phyloP scores from a whole-genome alignment of 352 stramenopile species.

The Globisporangium nodosum region DNA sequence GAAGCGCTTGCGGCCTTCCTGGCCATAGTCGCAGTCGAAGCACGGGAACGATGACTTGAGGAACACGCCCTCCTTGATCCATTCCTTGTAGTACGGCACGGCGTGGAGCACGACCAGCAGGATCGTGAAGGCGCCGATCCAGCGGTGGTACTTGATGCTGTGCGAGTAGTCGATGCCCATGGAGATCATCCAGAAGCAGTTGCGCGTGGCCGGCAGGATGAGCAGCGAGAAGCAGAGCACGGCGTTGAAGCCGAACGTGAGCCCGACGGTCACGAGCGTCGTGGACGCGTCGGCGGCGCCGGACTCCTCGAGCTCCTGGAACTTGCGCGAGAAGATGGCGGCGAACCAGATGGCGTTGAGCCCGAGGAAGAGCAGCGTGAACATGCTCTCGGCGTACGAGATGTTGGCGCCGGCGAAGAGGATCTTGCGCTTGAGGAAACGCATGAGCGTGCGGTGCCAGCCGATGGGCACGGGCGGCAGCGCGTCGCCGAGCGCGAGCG shows the following conservation, averaged over 20 bases:
- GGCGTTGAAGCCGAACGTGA: constrained; percentile 71
- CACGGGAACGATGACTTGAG: constrained; percentile 56
- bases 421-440: constrained; percentile 81
- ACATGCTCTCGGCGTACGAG: constrained; percentile 74
- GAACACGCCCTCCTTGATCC: constrained; percentile 51
- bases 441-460: constrained; percentile 62
- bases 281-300: constrained; percentile 35
- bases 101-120: constrained; percentile 56
- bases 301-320: constrained; percentile 36
- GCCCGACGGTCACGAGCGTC: constrained; percentile 47
- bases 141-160: constrained; percentile 85
- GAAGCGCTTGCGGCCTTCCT: constrained; percentile 52
- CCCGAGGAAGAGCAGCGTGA: constrained; percentile 62
- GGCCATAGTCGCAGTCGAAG: constrained; percentile 62
- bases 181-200: constrained; percentile 83
- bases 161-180: constrained; percentile 85
- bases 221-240: constrained; percentile 61
- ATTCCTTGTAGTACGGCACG: constrained; percentile 69
- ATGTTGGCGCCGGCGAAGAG: constrained; percentile 63
- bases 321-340: constrained; percentile 72
- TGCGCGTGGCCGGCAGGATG: constrained; percentile 55
- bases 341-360: constrained; percentile 81
- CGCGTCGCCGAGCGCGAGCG: constrained; percentile 54
- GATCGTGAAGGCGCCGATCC: constrained; percentile 74
- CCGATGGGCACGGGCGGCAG: constrained; percentile 65